Percentiles rank a stretch among this genome's conserved stretches.
Conservation (phyloP, 352 stramenopile species). For the Pythium scleroteichum region DNA sequence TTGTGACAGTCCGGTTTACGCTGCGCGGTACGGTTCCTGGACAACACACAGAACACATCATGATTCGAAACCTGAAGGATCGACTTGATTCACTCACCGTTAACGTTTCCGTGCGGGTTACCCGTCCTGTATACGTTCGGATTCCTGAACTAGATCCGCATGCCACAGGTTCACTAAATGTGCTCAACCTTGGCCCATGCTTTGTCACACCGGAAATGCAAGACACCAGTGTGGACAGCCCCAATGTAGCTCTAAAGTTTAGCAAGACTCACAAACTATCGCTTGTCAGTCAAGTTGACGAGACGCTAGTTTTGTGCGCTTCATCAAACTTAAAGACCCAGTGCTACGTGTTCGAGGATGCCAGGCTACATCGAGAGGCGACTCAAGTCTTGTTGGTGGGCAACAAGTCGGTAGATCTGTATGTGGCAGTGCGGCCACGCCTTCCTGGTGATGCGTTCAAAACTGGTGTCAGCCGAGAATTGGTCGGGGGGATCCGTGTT, state of each 20-base stretch:
- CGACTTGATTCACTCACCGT: conserved; percentile 73
- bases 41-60: conserved; percentile 76
- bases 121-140: conserved; percentile 79
- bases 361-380: conserved; percentile 65
- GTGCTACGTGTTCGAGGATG: conserved; percentile 88
- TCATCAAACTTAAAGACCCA: conserved; percentile 89
- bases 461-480: conserved; percentile 70
- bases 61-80: conserved; percentile 83
- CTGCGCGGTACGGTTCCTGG: conserved; percentile 67
- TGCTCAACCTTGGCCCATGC: conserved; percentile 77
- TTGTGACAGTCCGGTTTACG: conserved; percentile 56
- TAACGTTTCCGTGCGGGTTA: conserved; percentile 65
- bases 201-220: conserved; percentile 88
- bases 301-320: conserved; percentile 72
- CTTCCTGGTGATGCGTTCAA: conserved; percentile 81
- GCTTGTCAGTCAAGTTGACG: conserved; percentile 75
- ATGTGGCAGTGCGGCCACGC: conserved; percentile 76
- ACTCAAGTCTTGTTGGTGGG: conserved; percentile 71
- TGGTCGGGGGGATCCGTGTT: conserved; percentile 87
- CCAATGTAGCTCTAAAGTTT: conserved; percentile 75
- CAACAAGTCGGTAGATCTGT: conserved; percentile 70
- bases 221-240: conserved; percentile 72
- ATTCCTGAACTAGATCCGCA: conserved; percentile 82
- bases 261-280: conserved; percentile 88
- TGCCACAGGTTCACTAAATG: conserved; percentile 67